These are phyloP conservation scores for Trametes pubescens DNA, from an alignment of 1,284 basidiomycete species.

Conservation along the genomic window DNA sequence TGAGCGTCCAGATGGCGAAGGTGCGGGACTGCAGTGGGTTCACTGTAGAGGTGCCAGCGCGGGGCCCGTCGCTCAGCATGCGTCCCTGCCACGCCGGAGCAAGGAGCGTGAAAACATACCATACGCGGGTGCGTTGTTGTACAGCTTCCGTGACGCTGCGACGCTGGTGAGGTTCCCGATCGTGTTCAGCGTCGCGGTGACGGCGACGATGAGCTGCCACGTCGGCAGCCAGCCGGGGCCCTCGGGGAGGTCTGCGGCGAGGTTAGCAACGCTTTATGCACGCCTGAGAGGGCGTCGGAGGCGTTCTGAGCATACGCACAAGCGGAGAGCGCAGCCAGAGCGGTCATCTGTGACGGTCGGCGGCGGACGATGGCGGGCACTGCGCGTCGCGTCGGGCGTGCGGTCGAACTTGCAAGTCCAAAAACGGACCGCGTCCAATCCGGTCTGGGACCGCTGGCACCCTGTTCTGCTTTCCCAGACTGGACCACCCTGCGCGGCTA, in stretches of 20 bases:
- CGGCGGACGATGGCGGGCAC: background rate
- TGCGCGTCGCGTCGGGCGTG: slow-evolving; percentile 7
- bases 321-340: slow-evolving; percentile 23
- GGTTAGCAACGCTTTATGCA: background rate
- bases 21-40: slow-evolving; percentile 86
- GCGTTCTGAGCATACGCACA: slow-evolving; percentile 26
- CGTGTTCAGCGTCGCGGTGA: slow-evolving; percentile 84
- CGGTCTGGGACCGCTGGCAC: slow-evolving; percentile 25
- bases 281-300: background rate
- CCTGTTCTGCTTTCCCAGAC: slow-evolving; percentile 21
- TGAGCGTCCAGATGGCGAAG: slow-evolving; percentile 90
- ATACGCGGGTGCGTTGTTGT: slow-evolving; percentile 60
- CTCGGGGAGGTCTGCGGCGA: slow-evolving; percentile 56
- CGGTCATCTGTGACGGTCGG: slow-evolving; percentile 17
- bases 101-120: slow-evolving; percentile 20
- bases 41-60: slow-evolving; percentile 56
- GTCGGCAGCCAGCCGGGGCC: slow-evolving; percentile 77
- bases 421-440: slow-evolving; percentile 18
- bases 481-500: background rate
- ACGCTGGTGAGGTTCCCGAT: slow-evolving; percentile 84
- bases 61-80: background rate
- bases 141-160: slow-evolving; percentile 81
- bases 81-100: background rate
- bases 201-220: slow-evolving; percentile 86
- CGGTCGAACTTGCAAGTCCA: slow-evolving; percentile 28